phyloP scores from a whole-genome alignment of 2,329 filamentous ascomycete species.

The Sordariomycetes sp. region DNA sequence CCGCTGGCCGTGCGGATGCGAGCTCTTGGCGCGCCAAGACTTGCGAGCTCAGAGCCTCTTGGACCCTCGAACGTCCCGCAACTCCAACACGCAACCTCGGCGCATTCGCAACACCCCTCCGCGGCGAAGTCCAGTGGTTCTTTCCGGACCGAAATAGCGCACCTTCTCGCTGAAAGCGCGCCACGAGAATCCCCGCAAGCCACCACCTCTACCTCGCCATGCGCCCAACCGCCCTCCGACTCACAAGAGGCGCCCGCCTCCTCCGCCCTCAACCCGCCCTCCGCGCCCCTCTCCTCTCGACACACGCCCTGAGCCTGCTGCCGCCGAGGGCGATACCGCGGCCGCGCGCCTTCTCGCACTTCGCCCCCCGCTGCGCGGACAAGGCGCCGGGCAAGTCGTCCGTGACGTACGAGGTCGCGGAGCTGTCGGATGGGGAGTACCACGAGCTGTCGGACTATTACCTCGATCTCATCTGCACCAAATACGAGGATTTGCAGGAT shows the following conservation, averaged over 20 bases:
- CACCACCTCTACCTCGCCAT: neutral
- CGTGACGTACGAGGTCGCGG: conserved; percentile 32
- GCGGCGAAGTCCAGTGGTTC: neutral
- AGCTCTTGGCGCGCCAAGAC: neutral
- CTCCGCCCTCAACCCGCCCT: neutral
- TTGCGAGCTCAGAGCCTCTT: neutral
- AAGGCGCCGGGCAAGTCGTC: too few species aligned
- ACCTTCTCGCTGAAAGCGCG: neutral
- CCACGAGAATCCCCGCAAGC: neutral
- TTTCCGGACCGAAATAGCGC: neutral
- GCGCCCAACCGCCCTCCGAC: neutral
- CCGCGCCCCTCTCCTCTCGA: neutral
- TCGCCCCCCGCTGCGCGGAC: neutral
- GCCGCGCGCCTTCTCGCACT: neutral
- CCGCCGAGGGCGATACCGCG: neutral
- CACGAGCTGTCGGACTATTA: conserved; percentile 66
- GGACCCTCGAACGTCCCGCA: neutral
- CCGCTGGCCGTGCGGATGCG: too few species aligned
- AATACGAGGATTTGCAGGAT: conserved; percentile 66
- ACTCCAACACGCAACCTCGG: neutral
- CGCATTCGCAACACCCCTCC: neutral
- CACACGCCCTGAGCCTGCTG: neutral
- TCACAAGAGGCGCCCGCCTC: neutral
- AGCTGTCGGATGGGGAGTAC: conserved; percentile 59
- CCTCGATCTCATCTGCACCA: conserved; percentile 41